A percentile compares a stretch with the other conserved stretches of the same genome.
These are phyloP conservation scores for Macrolepiota albuminosa DNA, from an alignment of 768 basidiomycete species.

Conservation along the genomic window DNA sequence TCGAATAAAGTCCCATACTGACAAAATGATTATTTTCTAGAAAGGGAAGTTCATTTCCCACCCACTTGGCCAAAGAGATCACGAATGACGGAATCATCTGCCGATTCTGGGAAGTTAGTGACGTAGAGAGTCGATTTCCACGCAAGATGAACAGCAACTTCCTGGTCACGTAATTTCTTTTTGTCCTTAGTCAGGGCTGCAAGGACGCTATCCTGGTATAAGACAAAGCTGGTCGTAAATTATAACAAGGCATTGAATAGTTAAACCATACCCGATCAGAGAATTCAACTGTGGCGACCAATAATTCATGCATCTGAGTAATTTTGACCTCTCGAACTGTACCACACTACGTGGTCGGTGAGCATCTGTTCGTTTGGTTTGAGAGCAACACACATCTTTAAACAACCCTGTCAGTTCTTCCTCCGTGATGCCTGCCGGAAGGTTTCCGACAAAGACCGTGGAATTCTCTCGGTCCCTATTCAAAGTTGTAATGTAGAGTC, in stretches of 20 bases:
- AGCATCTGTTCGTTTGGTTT: not conserved
- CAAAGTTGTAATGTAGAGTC: not conserved
- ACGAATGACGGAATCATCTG: conserved; percentile 74
- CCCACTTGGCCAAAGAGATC: conserved; percentile 74
- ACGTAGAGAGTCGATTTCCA: conserved; percentile 95
- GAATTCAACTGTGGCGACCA: conserved; percentile 91
- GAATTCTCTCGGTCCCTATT: conserved; percentile 91
- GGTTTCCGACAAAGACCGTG: conserved; percentile 81
- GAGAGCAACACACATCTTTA: conserved; percentile 62
- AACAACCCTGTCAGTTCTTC: conserved; percentile 71
- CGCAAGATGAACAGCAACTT: conserved; percentile 82
- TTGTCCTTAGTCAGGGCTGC: conserved; percentile 93
- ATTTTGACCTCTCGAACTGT: conserved; percentile 80
- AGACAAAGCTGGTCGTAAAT: conserved; percentile 1
- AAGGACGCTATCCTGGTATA: conserved; percentile 67
- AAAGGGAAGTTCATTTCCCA: not conserved
- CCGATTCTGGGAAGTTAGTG: conserved; percentile 88
- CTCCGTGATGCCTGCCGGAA: conserved; percentile 53
- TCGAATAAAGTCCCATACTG: conserved; percentile 92
- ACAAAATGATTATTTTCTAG: not conserved
- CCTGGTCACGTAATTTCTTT: conserved; percentile 71
- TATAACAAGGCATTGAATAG: not conserved
- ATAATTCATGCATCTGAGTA: conserved; percentile 47
- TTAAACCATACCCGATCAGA: conserved; percentile 44
- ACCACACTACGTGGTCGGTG: conserved; percentile 62